phyloP scores from a whole-genome alignment of 371 early-diverging fungal genomes.

The Rhizopus arrhizus region DNA sequence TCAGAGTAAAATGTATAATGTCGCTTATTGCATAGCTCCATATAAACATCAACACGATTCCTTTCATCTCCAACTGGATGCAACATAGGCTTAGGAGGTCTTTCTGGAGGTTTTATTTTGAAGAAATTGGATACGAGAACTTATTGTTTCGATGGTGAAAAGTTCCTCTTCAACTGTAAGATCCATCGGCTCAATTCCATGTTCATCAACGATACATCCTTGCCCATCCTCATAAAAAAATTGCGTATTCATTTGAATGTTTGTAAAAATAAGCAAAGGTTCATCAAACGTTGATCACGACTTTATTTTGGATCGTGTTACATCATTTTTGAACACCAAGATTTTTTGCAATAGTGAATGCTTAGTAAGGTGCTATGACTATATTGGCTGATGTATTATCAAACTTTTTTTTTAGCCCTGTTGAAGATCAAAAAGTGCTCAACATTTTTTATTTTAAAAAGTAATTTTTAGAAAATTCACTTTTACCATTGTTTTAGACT shows the following conservation, averaged over 20 bases:
- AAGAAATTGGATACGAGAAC: slow-evolving; percentile 1
- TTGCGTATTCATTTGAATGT: slow-evolving; percentile 1
- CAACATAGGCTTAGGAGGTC: slow-evolving; percentile 1
- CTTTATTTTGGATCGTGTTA: too few species aligned
- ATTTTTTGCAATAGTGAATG: too few species aligned
- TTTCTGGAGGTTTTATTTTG: slow-evolving; percentile 1
- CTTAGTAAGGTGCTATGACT: too few species aligned
- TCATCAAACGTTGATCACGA: too few species aligned
- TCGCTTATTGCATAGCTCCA: slow-evolving; percentile 9
- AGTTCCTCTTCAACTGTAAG: slow-evolving; percentile 9
- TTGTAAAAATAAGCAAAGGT: too few species aligned
- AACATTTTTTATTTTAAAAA: too few species aligned
- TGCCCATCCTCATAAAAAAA: slow-evolving; percentile 8
- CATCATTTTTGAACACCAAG: too few species aligned
- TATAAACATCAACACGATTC: slow-evolving; percentile 4
- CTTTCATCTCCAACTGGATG: slow-evolving; percentile 1
- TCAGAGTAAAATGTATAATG: slow-evolving; percentile 6
- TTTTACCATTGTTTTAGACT: too few species aligned
- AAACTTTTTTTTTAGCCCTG: too few species aligned
- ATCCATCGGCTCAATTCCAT: slow-evolving; percentile 13
- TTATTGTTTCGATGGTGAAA: slow-evolving; percentile 12
- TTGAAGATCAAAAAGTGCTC: too few species aligned
- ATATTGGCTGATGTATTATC: too few species aligned
- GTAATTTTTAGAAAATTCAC: too few species aligned
- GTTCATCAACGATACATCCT: slow-evolving; percentile 8